Evolutionary conservation across 768 basidiomycete genomes (phyloP), one percentile per base, ranked within the genome.

Genomic region (Xerocomus spinulosus): DNA sequence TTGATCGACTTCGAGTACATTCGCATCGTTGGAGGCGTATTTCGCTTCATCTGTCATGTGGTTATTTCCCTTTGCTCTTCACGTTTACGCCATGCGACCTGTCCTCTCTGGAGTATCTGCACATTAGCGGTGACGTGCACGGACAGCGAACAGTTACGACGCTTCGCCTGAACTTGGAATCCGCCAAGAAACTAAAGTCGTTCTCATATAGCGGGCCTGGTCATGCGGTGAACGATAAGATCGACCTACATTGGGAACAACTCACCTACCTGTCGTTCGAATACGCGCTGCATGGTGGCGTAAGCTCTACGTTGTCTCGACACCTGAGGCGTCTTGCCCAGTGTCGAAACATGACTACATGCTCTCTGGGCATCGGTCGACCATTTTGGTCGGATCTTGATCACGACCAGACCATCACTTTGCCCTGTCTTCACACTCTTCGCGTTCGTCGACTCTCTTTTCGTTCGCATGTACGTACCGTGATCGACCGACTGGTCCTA

Each of bases 261-360:
- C 50, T 56, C 15, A 12, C 21, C 6, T 49, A 63, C 14, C 17
- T 52, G 7, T 52, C 61, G 2, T 48, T 62, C 20, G 48, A 37
- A 12, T 53, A 51, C 28, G 12, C 18, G 24, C 49, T 50, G 3
- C 50, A 42, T 20, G 7, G 12, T 13, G 46, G 52, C 7, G n/a
- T 10, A 24, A 50, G 47, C 24, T 34, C 13, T n/a, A 47, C 52
- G 13, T 4, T 50, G 13, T 26, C 32, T 42, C 42, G 44, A n/a
- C 49, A 51, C 13, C 40, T 53, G 30, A 28, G 3, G 14, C 17
- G 34, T 17, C 53, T 60, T 2, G 21, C 30, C 9, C 38, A 33
- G 20, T 63, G 61, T 25, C 46, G 35, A 42, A 60, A 60, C 42
- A 36, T 63, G n/a, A 61, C 54, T 13, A 44, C 42, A 12, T 52